These are phyloP conservation scores for Aspergillus sp. DNA, from an alignment of 2,329 filamentous ascomycete genomes.

Conservation along the genomic window DNA sequence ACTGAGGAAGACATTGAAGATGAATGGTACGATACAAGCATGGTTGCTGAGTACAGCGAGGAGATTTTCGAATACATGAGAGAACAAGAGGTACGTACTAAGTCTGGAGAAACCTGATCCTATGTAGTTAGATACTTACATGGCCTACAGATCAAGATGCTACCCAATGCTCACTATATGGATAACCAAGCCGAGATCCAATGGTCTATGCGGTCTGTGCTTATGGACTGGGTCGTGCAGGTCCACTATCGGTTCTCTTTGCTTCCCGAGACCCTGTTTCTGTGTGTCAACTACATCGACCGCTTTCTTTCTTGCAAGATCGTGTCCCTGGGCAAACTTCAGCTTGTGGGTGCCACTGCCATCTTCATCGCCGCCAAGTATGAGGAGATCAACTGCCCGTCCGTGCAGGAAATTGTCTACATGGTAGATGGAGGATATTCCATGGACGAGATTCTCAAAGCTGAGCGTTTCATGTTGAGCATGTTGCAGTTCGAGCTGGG, in stretches of 20 bases:
- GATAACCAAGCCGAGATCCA: constrained; percentile 95
- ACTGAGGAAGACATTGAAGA: constrained; percentile 79
- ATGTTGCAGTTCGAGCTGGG: constrained; percentile 95
- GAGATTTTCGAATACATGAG: constrained; percentile 95
- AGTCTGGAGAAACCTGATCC: not conserved
- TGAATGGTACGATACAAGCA: constrained; percentile 89
- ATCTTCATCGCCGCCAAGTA: constrained; percentile 97
- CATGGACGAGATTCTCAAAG: constrained; percentile 90
- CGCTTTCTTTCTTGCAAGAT: constrained; percentile 94
- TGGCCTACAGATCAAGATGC: constrained; percentile 65
- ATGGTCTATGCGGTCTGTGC: constrained; percentile 96
- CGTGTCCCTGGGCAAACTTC: constrained; percentile 90
- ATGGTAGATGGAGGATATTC: constrained; percentile 96
- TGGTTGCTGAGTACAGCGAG: constrained; percentile 95
- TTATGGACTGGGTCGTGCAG: constrained; percentile 98
- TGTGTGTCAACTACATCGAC: constrained; percentile 95
- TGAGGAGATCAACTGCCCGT: constrained; percentile 97
- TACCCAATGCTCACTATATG: constrained; percentile 94
- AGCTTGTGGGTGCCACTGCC: constrained; percentile 93
- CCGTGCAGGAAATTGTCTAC: constrained; percentile 91
- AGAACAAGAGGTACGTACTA: constrained; percentile 71
- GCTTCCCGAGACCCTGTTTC: constrained; percentile 90
- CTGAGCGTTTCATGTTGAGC: constrained; percentile 95
- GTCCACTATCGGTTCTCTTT: constrained; percentile 90
- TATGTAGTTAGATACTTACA: constrained; percentile 22